phyloP scores from a whole-genome alignment of 305 asterid species.

The Solanum hybrid region DNA sequence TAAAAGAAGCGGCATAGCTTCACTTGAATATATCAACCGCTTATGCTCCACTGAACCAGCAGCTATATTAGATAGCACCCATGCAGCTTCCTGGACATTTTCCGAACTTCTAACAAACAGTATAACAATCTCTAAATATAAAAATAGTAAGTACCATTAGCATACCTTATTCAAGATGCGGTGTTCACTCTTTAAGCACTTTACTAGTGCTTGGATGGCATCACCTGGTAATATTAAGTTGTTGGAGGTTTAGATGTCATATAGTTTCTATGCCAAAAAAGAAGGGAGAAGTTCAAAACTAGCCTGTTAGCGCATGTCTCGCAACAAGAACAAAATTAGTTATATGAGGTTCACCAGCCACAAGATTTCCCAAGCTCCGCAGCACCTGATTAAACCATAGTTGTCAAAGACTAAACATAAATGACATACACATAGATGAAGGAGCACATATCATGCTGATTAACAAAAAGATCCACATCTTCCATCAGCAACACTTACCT shows the following conservation, averaged over 20 bases:
- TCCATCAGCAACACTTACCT: background rate
- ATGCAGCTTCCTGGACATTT: constrained; percentile 69
- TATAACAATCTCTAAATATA: background rate
- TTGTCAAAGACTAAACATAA: background rate
- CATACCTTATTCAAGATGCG: constrained; percentile 80
- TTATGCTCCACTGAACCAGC: constrained; percentile 85
- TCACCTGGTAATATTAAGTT: background rate
- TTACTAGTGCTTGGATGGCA: constrained; percentile 52
- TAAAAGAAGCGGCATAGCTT: constrained; percentile 46
- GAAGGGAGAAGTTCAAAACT: constrained; percentile 19
- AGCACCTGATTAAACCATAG: constrained; percentile 41
- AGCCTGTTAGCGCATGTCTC: constrained; percentile 70
- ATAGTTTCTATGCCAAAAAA: background rate
- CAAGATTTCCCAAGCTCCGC: constrained; percentile 88
- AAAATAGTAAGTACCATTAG: background rate
- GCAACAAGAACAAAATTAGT: constrained; percentile 45
- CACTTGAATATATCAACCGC: constrained; percentile 60
- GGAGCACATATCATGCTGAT: background rate
- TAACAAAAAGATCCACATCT: background rate
- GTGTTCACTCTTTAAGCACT: constrained; percentile 78
- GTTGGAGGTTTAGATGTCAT: background rate
- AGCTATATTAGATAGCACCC: constrained; percentile 90
- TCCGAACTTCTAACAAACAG: background rate
- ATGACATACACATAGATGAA: background rate
- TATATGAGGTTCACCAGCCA: constrained; percentile 66